Evolutionary conservation across 345 rosid genomes (phyloP).

Genomic region (Lagerstroemia speciosa): DNA sequence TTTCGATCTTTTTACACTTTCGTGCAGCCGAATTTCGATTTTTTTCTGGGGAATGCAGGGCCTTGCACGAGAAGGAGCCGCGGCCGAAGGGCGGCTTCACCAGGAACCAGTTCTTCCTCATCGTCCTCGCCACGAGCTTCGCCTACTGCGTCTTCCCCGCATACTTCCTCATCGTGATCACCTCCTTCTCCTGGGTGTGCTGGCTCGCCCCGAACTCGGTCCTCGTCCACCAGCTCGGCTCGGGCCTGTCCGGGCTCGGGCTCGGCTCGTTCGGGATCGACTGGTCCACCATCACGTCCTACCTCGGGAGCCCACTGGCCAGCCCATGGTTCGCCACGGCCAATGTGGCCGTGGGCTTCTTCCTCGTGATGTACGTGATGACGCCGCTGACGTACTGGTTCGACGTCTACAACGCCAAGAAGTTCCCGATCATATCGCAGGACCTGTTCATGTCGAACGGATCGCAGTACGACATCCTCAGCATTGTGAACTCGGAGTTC

Average conservation of each 20-base stretch:
- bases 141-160: slow-evolving; percentile 62
- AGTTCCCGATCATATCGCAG: slow-evolving; percentile 50
- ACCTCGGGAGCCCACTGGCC: slow-evolving; percentile 73
- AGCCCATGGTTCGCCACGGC: slow-evolving; percentile 77
- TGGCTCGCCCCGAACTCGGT: slow-evolving; percentile 63
- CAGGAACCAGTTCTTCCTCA: slow-evolving; percentile 55
- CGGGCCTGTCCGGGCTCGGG: slow-evolving; percentile 67
- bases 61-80: slow-evolving; percentile 54
- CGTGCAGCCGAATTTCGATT: not conserved
- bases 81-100: slow-evolving; percentile 37
- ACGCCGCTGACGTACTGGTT: slow-evolving; percentile 60
- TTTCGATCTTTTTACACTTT: not conserved
- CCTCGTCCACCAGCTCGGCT: slow-evolving; percentile 61
- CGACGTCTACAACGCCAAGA: slow-evolving; percentile 56
- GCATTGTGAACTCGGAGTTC: slow-evolving; percentile 44
- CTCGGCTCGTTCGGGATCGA: slow-evolving; percentile 65
- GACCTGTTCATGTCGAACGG: slow-evolving; percentile 45
- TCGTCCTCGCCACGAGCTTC: slow-evolving; percentile 48
- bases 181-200: slow-evolving; percentile 74
- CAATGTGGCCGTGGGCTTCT: slow-evolving; percentile 52
- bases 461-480: slow-evolving; percentile 36
- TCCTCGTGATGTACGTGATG: slow-evolving; percentile 47
- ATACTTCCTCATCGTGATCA: slow-evolving; percentile 37
- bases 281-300: slow-evolving; percentile 65
- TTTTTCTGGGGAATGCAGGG: slow-evolving; percentile 26